Percentiles rank a stretch among this genome's conserved stretches.
phyloP scores from a whole-genome alignment of 257 asterid genomes.

The Solanum pimpinellifolium region DNA sequence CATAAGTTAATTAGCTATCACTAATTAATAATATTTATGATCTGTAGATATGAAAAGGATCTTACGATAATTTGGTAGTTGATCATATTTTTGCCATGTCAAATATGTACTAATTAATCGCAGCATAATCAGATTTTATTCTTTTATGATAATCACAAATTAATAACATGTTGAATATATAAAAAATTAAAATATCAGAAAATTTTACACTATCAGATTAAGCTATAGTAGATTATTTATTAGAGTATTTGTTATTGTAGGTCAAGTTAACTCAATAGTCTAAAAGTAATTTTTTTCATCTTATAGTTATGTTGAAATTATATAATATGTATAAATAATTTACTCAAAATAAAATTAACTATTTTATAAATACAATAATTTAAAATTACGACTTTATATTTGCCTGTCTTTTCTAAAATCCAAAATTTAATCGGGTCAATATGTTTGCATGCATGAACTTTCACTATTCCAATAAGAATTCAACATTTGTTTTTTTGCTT shows the following conservation, averaged over 20 bases:
- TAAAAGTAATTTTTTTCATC: background rate
- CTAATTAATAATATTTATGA: background rate
- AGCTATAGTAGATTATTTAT: background rate
- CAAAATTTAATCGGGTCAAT: background rate
- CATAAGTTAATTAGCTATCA: background rate
- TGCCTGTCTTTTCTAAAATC: background rate
- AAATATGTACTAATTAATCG: background rate
- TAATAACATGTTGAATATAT: background rate
- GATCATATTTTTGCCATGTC: background rate
- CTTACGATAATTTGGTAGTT: background rate
- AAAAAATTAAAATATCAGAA: background rate
- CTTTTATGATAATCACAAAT: background rate
- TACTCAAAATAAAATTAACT: accelerated
- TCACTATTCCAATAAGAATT: background rate
- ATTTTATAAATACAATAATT: too few relatives aligned
- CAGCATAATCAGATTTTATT: background rate
- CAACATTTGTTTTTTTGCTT: background rate
- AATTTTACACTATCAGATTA: background rate
- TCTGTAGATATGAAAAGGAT: background rate
- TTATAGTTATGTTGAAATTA: background rate
- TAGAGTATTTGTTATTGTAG: background rate
- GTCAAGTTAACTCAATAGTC: too few relatives aligned
- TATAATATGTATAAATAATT: too few relatives aligned
- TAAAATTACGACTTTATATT: too few relatives aligned
- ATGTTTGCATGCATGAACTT: background rate